These are phyloP conservation scores for Leishmania tarentolae DNA, from an alignment of 208 protist species.

Conservation along the genomic window DNA sequence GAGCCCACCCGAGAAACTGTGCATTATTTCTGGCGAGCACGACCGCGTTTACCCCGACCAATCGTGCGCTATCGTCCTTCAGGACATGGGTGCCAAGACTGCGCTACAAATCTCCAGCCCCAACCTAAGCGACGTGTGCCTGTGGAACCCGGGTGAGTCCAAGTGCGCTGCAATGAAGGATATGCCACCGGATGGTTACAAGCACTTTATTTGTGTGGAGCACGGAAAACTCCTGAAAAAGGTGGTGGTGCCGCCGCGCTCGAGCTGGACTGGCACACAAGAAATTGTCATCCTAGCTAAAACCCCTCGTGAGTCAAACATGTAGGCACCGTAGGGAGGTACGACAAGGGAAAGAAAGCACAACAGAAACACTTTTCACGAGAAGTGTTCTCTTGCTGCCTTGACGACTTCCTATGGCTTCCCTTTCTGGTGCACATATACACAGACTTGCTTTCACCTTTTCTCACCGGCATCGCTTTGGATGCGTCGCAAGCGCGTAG, in stretches of 20 bases:
- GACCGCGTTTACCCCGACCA: constrained; percentile 81
- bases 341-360: not conserved
- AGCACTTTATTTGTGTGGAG: constrained; percentile 88
- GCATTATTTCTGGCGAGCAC: constrained; percentile 58
- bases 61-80: constrained; percentile 46
- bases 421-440: not conserved
- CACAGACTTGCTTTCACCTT: not conserved
- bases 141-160: constrained; percentile 88
- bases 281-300: constrained; percentile 44
- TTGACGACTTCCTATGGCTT: not conserved
- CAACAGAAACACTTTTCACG: not conserved
- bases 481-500: not conserved
- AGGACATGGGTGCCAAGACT: constrained; percentile 38
- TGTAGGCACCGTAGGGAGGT: constrained; percentile 11
- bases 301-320: constrained; percentile 45
- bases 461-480: not conserved
- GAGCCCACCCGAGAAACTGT: constrained; percentile 27
- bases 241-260: constrained; percentile 58
- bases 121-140: constrained; percentile 72
- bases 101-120: constrained; percentile 45
- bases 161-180: constrained; percentile 77
- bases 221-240: constrained; percentile 75
- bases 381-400: not conserved
- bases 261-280: constrained; percentile 61
- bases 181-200: constrained; percentile 77